phyloP scores from a whole-genome alignment of 83 land plant genomes.

The Picea abies region DNA sequence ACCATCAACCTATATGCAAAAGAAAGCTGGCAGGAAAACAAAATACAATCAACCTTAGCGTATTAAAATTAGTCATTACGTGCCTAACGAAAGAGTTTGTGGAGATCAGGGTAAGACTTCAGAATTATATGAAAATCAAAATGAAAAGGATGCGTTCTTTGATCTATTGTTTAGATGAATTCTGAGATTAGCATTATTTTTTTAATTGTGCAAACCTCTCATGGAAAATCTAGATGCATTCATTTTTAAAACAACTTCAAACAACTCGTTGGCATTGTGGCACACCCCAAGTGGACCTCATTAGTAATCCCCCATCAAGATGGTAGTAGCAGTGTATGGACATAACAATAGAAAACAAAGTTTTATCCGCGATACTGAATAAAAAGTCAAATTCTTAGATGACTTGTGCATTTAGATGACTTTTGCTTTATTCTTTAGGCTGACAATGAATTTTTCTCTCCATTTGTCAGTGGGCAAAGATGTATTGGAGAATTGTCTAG shows the following conservation, averaged over 20 bases:
- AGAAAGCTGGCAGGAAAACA: not conserved
- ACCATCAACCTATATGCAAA: not conserved
- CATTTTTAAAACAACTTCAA: too few relatives aligned
- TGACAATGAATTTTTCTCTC: not conserved
- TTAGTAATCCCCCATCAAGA: too few relatives aligned
- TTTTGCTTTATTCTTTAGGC: not conserved
- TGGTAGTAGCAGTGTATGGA: too few relatives aligned
- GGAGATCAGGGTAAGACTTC: not conserved
- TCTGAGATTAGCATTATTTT: too few relatives aligned
- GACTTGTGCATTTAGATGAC: too few relatives aligned
- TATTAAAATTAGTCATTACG: not conserved
- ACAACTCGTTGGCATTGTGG: too few relatives aligned
- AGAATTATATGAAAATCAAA: not conserved
- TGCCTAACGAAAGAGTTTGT: not conserved
- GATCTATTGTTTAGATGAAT: not conserved
- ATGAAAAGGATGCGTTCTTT: not conserved
- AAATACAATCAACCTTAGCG: not conserved
- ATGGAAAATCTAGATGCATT: too few relatives aligned
- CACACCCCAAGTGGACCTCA: too few relatives aligned
- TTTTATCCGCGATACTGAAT: too few relatives aligned
- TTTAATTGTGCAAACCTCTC: too few relatives aligned
- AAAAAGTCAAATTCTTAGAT: not conserved
- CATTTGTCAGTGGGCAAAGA: slow-evolving; percentile 49
- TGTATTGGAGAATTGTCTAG: slow-evolving; percentile 57
- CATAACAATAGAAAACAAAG: too few relatives aligned